phyloP scores from a whole-genome alignment of 2,329 filamentous ascomycete genomes.

The Alternaria infectoria region DNA sequence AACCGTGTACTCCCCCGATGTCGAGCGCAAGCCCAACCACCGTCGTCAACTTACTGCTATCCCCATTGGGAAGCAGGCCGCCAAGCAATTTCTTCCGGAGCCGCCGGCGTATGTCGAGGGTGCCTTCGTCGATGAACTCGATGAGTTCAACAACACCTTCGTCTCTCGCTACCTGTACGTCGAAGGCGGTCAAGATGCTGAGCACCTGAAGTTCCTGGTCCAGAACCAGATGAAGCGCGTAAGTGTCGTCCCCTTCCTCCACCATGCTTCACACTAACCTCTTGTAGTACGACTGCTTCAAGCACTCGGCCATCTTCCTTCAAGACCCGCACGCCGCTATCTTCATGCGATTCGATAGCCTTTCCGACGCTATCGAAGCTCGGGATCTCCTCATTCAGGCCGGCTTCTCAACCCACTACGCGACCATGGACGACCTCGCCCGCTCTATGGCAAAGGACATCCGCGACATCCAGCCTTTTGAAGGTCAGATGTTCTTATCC shows the following conservation, averaged over 20 bases:
- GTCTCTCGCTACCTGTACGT: conserved; percentile 37
- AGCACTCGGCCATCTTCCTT: conserved; percentile 30
- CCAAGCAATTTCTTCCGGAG: conserved; percentile 19
- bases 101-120: conserved; percentile 18
- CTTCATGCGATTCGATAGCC: conserved; percentile 44
- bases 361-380: conserved; percentile 43
- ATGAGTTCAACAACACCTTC: conserved; percentile 22
- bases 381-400: conserved; percentile 30
- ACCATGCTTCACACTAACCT: conserved; percentile 21
- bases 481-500: conserved; percentile 39
- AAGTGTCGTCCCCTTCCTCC: conserved; percentile 11
- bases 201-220: conserved; percentile 31
- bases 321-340: background rate
- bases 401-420: conserved; percentile 27
- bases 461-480: conserved; percentile 32
- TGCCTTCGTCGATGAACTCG: conserved; percentile 37
- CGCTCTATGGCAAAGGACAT: conserved; percentile 35
- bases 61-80: conserved; percentile 10
- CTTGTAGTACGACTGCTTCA: conserved; percentile 36
- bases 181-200: conserved; percentile 28
- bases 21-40: conserved; percentile 24
- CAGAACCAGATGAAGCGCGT: conserved; percentile 40
- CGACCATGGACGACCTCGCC: conserved; percentile 32
- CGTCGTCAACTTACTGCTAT: conserved; percentile 20
- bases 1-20: conserved; percentile 37